Percentiles rank a stretch among this genome's conserved stretches.
Evolutionary conservation across 345 rosid genomes (phyloP).

Genomic region (Turritis glabra): DNA sequence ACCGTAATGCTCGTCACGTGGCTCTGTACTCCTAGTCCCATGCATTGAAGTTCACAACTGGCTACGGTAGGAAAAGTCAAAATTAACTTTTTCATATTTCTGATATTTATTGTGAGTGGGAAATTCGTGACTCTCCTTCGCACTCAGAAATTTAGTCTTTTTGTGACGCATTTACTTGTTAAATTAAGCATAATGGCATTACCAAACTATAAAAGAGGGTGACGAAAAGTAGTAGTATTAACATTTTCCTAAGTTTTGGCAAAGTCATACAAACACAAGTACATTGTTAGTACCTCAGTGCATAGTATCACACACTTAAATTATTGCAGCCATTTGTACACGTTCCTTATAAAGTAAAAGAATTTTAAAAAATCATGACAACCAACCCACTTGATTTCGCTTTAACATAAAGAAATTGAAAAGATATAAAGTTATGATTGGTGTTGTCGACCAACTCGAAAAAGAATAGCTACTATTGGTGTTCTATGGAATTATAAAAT

Average conservation of each 20-base stretch:
- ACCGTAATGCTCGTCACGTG: constrained; percentile 27
- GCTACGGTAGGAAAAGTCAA: constrained; percentile 3
- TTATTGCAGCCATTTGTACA: neutral
- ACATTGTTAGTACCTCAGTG: constrained; percentile 22
- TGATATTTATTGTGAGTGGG: constrained; percentile 13
- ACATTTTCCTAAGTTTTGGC: constrained; percentile 15
- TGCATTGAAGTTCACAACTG: constrained; percentile 8
- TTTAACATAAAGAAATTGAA: neutral
- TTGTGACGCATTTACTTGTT: neutral
- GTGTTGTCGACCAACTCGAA: neutral
- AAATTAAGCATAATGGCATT: neutral
- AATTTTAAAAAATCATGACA: neutral
- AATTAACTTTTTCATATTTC: neutral
- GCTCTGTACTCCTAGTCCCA: constrained; percentile 2
- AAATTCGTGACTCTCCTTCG: constrained; percentile 3
- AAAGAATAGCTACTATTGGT: neutral
- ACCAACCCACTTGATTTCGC: constrained; percentile 9
- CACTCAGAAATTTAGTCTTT: neutral
- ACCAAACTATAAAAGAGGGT: neutral
- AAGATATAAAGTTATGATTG: constrained; percentile 7
- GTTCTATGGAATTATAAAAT: no score
- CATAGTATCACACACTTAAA: constrained; percentile 10
- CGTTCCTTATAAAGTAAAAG: neutral
- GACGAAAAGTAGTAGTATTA: neutral
- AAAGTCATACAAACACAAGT: constrained; percentile 3